Conservation (phyloP, 306 rosid genomes). For the Casuarina equisetifolia region DNA sequence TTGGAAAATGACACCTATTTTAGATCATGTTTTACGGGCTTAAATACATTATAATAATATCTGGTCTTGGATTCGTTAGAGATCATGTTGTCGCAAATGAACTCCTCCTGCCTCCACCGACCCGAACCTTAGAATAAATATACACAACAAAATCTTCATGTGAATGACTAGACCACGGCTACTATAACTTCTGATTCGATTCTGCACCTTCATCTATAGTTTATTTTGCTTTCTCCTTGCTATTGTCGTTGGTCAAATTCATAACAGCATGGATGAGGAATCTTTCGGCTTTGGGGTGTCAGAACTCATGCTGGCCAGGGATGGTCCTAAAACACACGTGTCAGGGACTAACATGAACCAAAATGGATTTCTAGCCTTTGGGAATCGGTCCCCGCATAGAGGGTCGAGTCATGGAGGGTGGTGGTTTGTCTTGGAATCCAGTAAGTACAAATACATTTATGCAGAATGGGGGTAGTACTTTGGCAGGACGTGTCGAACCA, state of each 20-base stretch:
- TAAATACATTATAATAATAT: not conserved
- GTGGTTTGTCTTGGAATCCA: constrained; percentile 11
- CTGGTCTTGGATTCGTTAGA: not conserved
- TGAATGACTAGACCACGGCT: not conserved
- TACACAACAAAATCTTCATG: not conserved
- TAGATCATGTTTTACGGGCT: constrained; percentile 7
- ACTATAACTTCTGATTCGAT: not conserved
- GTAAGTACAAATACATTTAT: not conserved
- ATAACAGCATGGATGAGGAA: constrained; percentile 8
- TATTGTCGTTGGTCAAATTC: not conserved
- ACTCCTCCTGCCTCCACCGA: constrained; percentile 41
- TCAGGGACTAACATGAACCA: not conserved
- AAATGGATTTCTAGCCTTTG: constrained; percentile 13
- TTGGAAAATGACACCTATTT: not conserved
- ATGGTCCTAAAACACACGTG: constrained; percentile 27
- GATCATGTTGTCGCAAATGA: constrained; percentile 20
- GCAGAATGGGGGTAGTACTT: not conserved
- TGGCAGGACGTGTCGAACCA: constrained; percentile 23
- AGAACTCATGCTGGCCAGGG: constrained; percentile 1
- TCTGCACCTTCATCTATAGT: not conserved
- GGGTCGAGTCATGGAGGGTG: constrained; percentile 35
- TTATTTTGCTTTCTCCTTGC: not conserved
- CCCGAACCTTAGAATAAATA: constrained; percentile 20
- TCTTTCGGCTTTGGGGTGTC: constrained; percentile 25
- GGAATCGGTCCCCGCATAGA: constrained; percentile 51